Base-by-base conservation (phyloP, 331 rosid genomes). In the Quercus phellos region DNA sequence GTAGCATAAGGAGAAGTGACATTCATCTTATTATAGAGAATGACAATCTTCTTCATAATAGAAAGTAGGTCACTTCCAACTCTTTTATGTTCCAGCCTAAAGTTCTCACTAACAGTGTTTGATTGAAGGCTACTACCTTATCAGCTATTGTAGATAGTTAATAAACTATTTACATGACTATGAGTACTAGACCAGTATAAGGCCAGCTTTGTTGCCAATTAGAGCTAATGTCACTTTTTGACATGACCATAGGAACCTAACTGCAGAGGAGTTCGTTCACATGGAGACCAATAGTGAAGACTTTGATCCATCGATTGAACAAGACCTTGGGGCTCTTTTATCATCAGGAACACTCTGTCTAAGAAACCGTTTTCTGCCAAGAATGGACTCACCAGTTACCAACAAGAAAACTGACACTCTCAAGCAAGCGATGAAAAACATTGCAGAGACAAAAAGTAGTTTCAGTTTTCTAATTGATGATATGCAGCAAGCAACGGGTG, bases 391-490 rank as follows among this genome's bases (percentile, higher is more conserved):
- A 2, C 88, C 87, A 0, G 82, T 84, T 34, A 77, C 80, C 12
- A 84, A 74, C 89, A 93, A 81, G 88, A 79, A 68, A 79, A 81
- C 50, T 4, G 88, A 84, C 10, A 80, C 97, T 6, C 85, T 89
- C 27, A 84, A 82, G 85, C 83, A 88, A 77, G 78, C 75, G 72
- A 90, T 93, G 90, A 74, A 83, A 82, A 76, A 83, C 1, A 78
- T 80, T 83, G 55, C 80, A 29, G 43, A 42, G 66, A 81, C 72
- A 53, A 87, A 86, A 69, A 81, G 88, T 78, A 69, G 79, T 66
- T 86, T 79, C 80, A 82, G 89, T 83, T 85, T 87, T 87, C 79
- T 90, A 59, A 76, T 84, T 35, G 77, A 89, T 61, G 89, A 84
- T 32, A 61, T 46, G 4, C 72, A 80, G 21, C 89, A 81, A 80